Conservation (phyloP, 2,329 filamentous ascomycete genomes). For the Penicillium polonicum region DNA sequence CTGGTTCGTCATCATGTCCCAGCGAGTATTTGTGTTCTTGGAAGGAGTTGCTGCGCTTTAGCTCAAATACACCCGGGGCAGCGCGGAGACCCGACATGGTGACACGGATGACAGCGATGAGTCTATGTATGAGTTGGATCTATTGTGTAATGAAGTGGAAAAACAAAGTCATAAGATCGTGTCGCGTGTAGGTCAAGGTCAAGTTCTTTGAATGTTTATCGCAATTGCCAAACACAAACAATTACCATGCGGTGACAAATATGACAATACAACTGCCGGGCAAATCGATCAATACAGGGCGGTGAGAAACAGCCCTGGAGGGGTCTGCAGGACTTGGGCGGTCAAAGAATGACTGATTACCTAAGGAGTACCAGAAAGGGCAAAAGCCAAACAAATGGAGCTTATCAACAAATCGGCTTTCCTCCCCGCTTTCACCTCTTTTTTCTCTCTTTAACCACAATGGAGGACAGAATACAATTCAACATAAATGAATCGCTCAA, state of each 20-base stretch:
- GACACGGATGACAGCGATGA: not conserved
- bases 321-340: not conserved
- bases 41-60: constrained; percentile 22
- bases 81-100: constrained; percentile 30
- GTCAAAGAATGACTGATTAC: constrained; percentile 8
- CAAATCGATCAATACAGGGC: constrained; percentile 5
- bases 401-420: constrained; percentile 21
- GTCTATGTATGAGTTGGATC: not conserved
- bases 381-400: constrained; percentile 32
- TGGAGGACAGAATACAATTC: constrained; percentile 70
- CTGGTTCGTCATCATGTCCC: constrained; percentile 15
- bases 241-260: constrained; percentile 7
- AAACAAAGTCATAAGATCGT: not conserved
- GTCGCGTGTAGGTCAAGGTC: not conserved
- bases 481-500: constrained; percentile 97
- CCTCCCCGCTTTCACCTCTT: constrained; percentile 18
- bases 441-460: constrained; percentile 45
- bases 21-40: constrained; percentile 19
- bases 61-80: constrained; percentile 27
- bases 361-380: constrained; percentile 14
- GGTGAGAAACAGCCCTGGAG: not conserved
- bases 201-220: not conserved
- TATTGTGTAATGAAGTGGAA: not conserved
- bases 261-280: not conserved
- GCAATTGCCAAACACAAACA: constrained; percentile 3